Evolutionary conservation across 23 red algal genomes (phyloP).

Genomic region (Gracilaria domingensis): DNA sequence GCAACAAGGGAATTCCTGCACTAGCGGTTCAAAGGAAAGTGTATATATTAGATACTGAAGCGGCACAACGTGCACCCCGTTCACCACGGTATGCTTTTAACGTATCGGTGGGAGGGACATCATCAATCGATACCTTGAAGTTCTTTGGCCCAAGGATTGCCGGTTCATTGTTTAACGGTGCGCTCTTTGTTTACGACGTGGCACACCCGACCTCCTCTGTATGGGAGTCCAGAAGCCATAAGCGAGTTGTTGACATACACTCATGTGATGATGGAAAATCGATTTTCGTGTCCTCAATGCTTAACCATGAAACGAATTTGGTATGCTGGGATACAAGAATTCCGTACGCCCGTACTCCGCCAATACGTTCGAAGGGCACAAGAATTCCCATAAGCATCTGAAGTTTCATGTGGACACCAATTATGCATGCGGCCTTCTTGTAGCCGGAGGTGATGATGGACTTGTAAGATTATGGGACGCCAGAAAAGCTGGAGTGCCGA

Average conservation of each 20-base stretch:
- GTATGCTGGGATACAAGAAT: slow-evolving; percentile 38
- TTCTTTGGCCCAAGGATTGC: slow-evolving; percentile 6
- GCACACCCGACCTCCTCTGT: not conserved
- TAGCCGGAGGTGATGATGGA: slow-evolving; percentile 45
- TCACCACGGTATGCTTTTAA: not conserved
- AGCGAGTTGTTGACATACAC: slow-evolving; percentile 10
- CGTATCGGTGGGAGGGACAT: not conserved
- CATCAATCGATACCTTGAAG: slow-evolving; percentile 25
- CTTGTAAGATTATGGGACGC: slow-evolving; percentile 36
- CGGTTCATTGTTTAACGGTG: slow-evolving; percentile 11
- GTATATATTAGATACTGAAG: not conserved
- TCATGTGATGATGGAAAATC: slow-evolving; percentile 16
- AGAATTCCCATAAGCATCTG: slow-evolving; percentile 16
- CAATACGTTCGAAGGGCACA: slow-evolving; percentile 32
- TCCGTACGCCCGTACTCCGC: not conserved
- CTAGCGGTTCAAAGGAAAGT: slow-evolving; percentile 15
- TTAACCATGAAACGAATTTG: not conserved
- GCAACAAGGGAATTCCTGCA: not conserved
- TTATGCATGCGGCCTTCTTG: slow-evolving; percentile 32
- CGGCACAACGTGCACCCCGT: not conserved
- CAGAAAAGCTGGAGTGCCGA: not conserved
- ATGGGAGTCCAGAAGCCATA: not conserved
- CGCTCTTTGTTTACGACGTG: slow-evolving; percentile 1
- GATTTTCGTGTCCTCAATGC: slow-evolving; percentile 25
- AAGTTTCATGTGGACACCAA: slow-evolving; percentile 25